These are phyloP conservation scores for Plasmodium fragile DNA, from an alignment of 169 alveolate genomes.

Conservation along the genomic window DNA sequence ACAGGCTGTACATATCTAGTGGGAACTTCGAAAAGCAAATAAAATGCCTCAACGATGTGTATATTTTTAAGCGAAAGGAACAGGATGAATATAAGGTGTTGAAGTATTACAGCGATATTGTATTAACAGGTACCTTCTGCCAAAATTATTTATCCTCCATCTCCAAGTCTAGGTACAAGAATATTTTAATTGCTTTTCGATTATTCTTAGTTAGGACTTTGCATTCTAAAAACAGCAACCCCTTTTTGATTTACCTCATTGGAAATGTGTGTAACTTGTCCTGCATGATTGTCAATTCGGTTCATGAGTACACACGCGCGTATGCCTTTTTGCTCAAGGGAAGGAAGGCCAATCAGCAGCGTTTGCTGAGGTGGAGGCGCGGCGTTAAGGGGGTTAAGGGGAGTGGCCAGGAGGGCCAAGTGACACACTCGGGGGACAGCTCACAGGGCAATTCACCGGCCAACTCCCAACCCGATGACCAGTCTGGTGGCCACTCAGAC, in stretches of 20 bases:
- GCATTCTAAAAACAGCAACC: slow-evolving; percentile 46
- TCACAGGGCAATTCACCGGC: not conserved
- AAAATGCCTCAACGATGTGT: slow-evolving; percentile 26
- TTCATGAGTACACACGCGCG: slow-evolving; percentile 67
- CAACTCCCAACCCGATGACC: not conserved
- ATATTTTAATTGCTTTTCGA: slow-evolving; percentile 48
- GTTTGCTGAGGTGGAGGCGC: not conserved
- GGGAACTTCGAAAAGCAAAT: slow-evolving; percentile 58
- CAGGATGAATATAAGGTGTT: slow-evolving; percentile 50
- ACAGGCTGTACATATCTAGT: slow-evolving; percentile 53
- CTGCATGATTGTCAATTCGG: slow-evolving; percentile 33
- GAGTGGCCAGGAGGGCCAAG: not conserved
- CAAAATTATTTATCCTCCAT: slow-evolving; percentile 51
- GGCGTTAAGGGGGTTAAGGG: not conserved
- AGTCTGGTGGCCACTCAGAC: not conserved
- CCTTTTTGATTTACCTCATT: slow-evolving; percentile 38
- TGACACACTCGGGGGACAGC: not conserved
- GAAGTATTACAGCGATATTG: slow-evolving; percentile 53
- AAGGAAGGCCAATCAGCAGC: not conserved
- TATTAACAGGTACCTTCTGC: slow-evolving; percentile 51
- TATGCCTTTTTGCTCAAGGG: slow-evolving; percentile 42
- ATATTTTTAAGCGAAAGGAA: slow-evolving; percentile 55
- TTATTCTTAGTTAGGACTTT: slow-evolving; percentile 47
- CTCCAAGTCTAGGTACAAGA: slow-evolving; percentile 49
- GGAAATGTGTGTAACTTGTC: slow-evolving; percentile 63